Evolutionary conservation across 179 eudicot species (phyloP), one percentile per base, ranked within the genome.

Genomic region (Silene noctiflora): DNA sequence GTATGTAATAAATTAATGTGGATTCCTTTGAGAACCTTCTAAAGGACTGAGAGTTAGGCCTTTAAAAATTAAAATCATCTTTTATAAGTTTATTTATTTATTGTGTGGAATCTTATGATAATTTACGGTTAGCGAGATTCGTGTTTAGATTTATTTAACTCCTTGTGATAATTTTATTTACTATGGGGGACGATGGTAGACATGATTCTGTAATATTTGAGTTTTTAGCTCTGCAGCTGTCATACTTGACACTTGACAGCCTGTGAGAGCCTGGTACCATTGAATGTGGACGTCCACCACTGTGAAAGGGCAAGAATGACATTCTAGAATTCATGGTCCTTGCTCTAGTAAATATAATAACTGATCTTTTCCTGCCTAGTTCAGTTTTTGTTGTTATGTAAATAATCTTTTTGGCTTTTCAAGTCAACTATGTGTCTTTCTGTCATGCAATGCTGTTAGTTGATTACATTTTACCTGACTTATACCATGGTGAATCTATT

Each of bases 191-290:
- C 66, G 31, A 10, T 58, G 69, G 75, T 78, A 79, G 76, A 75
- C 77, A 75, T 78, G 59, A 78, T 82, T 42, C 61, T 75, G 79
- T 78, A 35, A 35, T 67, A 73, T 82, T 76, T 79, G 82, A 75
- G 77, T 67, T 75, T 82, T 76, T 66, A 66, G 68, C 76, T 65
- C 61, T 79, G 82, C 62, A 67, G 71, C 65, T 82, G 82, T 75
- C 84, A 74, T 75, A 66, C 48, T 70, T 75, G 85, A 82, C 85
- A 82, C 35, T 70, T 75, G 85, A 82, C 85, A 82, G 85, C 80
- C 85, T 82, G 85, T 82, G 56, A 51, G 56, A 51, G 56, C 3
- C 58, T 53, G 58, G n/a, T 75, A 79, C 82, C 85, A 82, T 79
- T 76, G 82, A 66, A 76, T 79, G 79, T 79, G 79, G 80, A 77